These are phyloP conservation scores for Hypoxylon cercidicola DNA, from an alignment of 495 filamentous ascomycete genomes.

Conservation along the genomic window DNA sequence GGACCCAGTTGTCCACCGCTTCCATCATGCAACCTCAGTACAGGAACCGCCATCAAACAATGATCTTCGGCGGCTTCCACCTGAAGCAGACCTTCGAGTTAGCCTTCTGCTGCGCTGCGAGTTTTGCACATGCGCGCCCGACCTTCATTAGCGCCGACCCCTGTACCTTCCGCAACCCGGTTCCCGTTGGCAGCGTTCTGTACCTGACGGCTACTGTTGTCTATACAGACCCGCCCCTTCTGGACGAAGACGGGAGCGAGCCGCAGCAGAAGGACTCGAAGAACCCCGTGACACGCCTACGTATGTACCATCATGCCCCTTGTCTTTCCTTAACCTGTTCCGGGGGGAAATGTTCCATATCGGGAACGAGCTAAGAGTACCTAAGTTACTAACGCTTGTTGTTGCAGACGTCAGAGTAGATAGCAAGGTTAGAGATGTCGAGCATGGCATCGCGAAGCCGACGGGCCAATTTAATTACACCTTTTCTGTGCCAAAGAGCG, in stretches of 20 bases:
- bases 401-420: constrained; percentile 71
- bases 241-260: constrained; percentile 53
- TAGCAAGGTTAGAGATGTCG: constrained; percentile 79
- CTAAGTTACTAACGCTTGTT: too few species aligned
- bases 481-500: constrained; percentile 76
- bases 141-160: constrained; percentile 83
- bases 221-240: constrained; percentile 75
- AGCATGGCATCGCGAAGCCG: constrained; percentile 77
- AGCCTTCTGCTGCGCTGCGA: constrained; percentile 88
- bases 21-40: constrained; percentile 91
- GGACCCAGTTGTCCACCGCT: constrained; percentile 73
- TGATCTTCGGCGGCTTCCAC: constrained; percentile 90
- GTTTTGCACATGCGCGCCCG: constrained; percentile 77
- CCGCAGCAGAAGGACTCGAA: constrained; percentile 45
- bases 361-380: too few species aligned
- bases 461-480: constrained; percentile 90
- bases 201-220: constrained; percentile 82
- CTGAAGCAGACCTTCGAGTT: constrained; percentile 86
- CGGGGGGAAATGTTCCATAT: too few species aligned
- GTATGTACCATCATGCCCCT: too few species aligned
- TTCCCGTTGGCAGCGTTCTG: constrained; percentile 83
- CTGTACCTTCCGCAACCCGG: constrained; percentile 83
- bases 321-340: too few species aligned
- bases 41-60: constrained; percentile 86
- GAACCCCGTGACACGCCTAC: constrained; percentile 68